phyloP scores from a whole-genome alignment of 306 rosid species.

The Cicer cuneatum region DNA sequence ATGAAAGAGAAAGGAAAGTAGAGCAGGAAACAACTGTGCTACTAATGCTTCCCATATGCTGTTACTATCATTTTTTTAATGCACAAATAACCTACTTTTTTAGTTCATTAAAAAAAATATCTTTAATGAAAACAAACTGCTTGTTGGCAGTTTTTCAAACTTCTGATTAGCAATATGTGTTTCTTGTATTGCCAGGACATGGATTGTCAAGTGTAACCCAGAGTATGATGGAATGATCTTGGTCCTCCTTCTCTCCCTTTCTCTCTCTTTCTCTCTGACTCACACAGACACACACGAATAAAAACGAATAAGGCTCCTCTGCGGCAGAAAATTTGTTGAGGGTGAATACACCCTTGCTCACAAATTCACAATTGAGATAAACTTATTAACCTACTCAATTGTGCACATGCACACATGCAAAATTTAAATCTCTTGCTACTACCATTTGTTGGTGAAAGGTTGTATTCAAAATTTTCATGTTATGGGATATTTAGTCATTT shows the following conservation, averaged over 20 bases:
- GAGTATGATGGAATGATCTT: conserved; percentile 81
- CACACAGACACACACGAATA: neutral
- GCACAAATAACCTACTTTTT: conserved; percentile 6
- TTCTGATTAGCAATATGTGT: conserved; percentile 50
- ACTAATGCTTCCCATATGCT: conserved; percentile 19
- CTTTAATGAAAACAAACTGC: conserved; percentile 23
- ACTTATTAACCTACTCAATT: neutral
- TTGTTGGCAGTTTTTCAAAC: conserved; percentile 30
- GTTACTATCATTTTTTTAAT: conserved; percentile 13
- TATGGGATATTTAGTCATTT: conserved; percentile 33
- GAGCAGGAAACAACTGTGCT: conserved; percentile 15
- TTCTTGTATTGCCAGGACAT: conserved; percentile 71
- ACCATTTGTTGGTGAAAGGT: conserved; percentile 21
- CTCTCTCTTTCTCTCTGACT: conserved; percentile 32
- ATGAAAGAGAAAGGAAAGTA: neutral
- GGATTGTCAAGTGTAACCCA: conserved; percentile 89
- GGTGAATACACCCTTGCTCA: conserved; percentile 25
- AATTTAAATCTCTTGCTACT: conserved; percentile 22
- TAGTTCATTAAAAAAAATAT: conserved; percentile 10
- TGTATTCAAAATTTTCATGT: conserved; percentile 24
- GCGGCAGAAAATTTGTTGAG: neutral
- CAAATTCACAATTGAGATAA: conserved; percentile 4
- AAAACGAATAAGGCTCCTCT: conserved; percentile 4
- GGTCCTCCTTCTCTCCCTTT: conserved; percentile 66
- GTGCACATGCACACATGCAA: neutral